These are phyloP conservation scores for Vitis cinerea DNA, from an alignment of 164 flowering plant genomes.

Conservation along the genomic window DNA sequence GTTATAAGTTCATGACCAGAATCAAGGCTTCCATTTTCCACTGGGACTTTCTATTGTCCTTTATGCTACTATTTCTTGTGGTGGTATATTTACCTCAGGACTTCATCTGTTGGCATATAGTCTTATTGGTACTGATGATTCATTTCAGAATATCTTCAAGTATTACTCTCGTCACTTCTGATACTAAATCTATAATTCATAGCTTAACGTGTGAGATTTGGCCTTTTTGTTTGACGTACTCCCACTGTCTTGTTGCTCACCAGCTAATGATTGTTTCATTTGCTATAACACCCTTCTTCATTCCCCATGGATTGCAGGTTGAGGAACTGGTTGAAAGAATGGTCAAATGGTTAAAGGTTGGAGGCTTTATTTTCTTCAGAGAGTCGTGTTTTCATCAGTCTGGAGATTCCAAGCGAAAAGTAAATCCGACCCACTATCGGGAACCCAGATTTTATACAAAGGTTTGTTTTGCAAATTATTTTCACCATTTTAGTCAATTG, in stretches of 20 bases:
- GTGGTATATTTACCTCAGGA: too few species aligned
- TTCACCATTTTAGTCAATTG: neutral
- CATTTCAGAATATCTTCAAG: neutral
- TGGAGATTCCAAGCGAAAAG: slow-evolving; percentile 75
- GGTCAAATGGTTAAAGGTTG: slow-evolving; percentile 88
- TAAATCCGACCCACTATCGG: slow-evolving; percentile 88
- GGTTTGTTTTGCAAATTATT: slow-evolving; percentile 36
- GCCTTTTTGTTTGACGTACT: too few species aligned
- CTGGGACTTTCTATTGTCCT: neutral
- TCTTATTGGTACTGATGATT: neutral
- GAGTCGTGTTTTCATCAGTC: slow-evolving; percentile 97
- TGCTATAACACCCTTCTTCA: neutral
- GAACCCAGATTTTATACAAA: slow-evolving; percentile 92
- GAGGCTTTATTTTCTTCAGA: slow-evolving; percentile 87
- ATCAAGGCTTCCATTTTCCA: too few species aligned
- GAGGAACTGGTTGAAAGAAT: slow-evolving; percentile 65
- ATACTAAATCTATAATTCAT: neutral
- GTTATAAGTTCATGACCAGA: too few species aligned
- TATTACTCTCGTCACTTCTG: too few species aligned
- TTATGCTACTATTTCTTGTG: too few species aligned
- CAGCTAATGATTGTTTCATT: neutral
- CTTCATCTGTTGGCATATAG: neutral
- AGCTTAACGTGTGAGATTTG: neutral
- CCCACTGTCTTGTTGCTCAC: neutral
- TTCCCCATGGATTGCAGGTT: slow-evolving; percentile 46